These are phyloP conservation scores for Cucurbita pepo DNA, from an alignment of 306 rosid species.

Conservation along the genomic window DNA sequence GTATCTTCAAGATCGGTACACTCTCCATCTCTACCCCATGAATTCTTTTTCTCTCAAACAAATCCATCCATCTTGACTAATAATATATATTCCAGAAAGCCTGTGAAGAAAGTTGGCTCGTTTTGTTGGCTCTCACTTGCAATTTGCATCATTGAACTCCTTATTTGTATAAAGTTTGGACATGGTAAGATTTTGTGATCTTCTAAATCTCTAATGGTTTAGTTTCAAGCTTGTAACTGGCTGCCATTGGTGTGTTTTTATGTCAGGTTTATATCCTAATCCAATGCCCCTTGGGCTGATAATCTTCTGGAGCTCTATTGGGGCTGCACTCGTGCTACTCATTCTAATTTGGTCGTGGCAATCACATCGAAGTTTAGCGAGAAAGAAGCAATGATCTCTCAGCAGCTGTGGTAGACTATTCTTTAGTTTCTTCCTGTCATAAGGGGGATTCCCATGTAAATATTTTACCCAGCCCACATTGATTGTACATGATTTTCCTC, in stretches of 20 bases:
- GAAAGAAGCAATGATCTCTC: slow-evolving; percentile 53
- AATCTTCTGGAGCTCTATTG: slow-evolving; percentile 50
- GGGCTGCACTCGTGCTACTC: slow-evolving; percentile 34
- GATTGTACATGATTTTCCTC: slow-evolving; percentile 52
- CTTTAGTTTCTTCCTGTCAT: slow-evolving; percentile 42
- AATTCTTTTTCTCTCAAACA: background rate
- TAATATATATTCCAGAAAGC: slow-evolving; percentile 34
- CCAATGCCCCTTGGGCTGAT: slow-evolving; percentile 84
- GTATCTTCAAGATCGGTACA: slow-evolving; percentile 90
- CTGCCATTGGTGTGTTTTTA: background rate
- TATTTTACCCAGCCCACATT: slow-evolving; percentile 27
- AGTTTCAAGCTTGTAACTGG: background rate
- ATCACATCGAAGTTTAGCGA: slow-evolving; percentile 40
- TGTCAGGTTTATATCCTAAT: slow-evolving; percentile 71
- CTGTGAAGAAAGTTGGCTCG: slow-evolving; percentile 91
- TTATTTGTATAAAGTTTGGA: slow-evolving; percentile 93
- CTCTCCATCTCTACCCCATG: slow-evolving; percentile 15
- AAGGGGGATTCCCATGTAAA: slow-evolving; percentile 58
- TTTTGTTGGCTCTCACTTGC: slow-evolving; percentile 99
- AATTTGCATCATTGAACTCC: slow-evolving; percentile 89
- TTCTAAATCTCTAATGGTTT: background rate
- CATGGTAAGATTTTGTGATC: slow-evolving; percentile 35
- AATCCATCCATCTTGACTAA: background rate
- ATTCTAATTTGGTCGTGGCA: slow-evolving; percentile 73
- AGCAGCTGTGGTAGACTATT: slow-evolving; percentile 21